Conservation (phyloP, 2,329 filamentous ascomycete genomes). For the Cercospora brassicicola region DNA sequence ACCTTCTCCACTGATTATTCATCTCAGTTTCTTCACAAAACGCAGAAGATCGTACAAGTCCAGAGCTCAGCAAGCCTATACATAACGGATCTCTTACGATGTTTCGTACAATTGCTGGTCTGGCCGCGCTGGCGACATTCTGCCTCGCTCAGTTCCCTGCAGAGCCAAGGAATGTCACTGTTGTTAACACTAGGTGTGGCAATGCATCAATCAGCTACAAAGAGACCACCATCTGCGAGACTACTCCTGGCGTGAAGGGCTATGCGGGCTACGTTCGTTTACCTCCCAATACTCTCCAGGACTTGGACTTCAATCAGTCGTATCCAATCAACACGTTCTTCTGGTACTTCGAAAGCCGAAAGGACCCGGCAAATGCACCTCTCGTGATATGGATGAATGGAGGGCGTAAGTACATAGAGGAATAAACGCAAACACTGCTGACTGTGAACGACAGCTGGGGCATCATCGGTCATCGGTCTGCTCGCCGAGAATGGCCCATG, state of each 20-base stretch:
- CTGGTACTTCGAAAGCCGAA: slow-evolving; percentile 55
- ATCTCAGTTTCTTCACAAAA: too few relatives aligned
- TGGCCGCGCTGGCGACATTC: not conserved
- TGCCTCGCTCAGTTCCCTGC: slow-evolving; percentile 18
- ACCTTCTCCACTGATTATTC: too few relatives aligned
- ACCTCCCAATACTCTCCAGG: slow-evolving; percentile 3
- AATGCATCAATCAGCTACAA: slow-evolving; percentile 26
- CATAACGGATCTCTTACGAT: too few relatives aligned
- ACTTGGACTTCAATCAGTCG: slow-evolving; percentile 5
- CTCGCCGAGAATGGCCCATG: slow-evolving; percentile 56
- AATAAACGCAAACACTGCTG: not conserved
- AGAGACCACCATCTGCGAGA: slow-evolving; percentile 53
- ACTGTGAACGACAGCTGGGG: slow-evolving; percentile 41
- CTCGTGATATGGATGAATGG: slow-evolving; percentile 61
- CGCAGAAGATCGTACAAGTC: too few relatives aligned
- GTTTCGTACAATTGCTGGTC: too few relatives aligned
- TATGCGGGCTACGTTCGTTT: slow-evolving; percentile 63
- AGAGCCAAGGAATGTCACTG: not conserved
- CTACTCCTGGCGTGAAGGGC: slow-evolving; percentile 55
- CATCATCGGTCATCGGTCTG: slow-evolving; percentile 53
- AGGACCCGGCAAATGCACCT: slow-evolving; percentile 45
- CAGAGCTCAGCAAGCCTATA: too few relatives aligned
- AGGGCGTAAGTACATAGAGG: slow-evolving; percentile 40
- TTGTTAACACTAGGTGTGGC: not conserved
- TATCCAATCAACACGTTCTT: slow-evolving; percentile 14